These are phyloP conservation scores for Gymnopilus dilepis DNA, from an alignment of 768 basidiomycete genomes.

Conservation along the genomic window DNA sequence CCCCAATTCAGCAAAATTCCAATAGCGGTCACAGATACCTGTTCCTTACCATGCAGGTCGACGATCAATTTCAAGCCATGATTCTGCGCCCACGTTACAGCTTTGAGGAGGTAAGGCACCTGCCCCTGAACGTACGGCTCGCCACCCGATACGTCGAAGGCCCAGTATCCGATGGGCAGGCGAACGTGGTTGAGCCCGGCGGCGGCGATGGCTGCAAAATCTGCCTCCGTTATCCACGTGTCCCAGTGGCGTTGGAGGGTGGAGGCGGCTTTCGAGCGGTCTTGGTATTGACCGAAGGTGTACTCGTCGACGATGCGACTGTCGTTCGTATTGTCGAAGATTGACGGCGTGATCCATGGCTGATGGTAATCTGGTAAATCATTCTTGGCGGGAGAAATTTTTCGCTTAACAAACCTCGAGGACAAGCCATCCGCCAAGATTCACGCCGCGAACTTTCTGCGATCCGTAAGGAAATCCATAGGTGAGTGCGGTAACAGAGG, in stretches of 20 bases:
- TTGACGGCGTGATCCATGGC: conserved; percentile 80
- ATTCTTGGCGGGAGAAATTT: conserved; percentile 10
- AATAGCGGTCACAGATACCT: not conserved
- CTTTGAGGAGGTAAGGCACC: conserved; percentile 65
- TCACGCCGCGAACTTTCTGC: conserved; percentile 79
- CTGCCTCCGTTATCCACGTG: conserved; percentile 80
- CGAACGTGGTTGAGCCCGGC: conserved; percentile 85
- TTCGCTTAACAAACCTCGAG: conserved; percentile 39
- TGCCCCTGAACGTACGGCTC: conserved; percentile 84
- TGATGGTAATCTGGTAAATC: conserved; percentile 20
- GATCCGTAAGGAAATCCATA: conserved; percentile 75
- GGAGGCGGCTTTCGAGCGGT: conserved; percentile 22
- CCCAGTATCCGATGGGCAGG: conserved; percentile 88
- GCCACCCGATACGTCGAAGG: conserved; percentile 74
- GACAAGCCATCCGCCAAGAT: conserved; percentile 70
- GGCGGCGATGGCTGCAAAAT: conserved; percentile 73
- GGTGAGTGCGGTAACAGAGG: conserved; percentile 32
- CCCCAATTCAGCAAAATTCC: conserved; percentile 5
- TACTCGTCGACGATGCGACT: conserved; percentile 74
- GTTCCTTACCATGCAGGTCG: conserved; percentile 63
- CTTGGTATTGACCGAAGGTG: conserved; percentile 72
- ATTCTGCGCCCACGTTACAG: conserved; percentile 68
- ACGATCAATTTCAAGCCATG: conserved; percentile 80
- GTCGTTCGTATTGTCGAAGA: conserved; percentile 71
- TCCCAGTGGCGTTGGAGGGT: conserved; percentile 72